A percentile compares a stretch with the other conserved stretches of the same genome.
Conservation (phyloP, 2,329 filamentous ascomycete species). For the Pestalotiopsis sp. region DNA sequence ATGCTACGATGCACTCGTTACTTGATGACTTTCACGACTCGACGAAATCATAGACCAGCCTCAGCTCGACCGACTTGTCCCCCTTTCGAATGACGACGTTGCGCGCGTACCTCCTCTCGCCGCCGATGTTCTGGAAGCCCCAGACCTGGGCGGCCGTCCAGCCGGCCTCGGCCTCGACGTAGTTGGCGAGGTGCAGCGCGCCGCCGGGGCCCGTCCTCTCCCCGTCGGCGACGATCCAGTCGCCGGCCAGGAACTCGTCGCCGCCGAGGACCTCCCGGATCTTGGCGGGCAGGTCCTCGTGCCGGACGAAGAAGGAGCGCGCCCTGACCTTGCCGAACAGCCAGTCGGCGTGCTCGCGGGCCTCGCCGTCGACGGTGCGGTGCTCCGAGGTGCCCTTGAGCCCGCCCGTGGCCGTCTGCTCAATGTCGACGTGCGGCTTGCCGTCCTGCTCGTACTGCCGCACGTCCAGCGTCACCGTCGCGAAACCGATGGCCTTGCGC, state of each 20-base stretch:
- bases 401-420: conserved; percentile 72
- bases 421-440: conserved; percentile 68
- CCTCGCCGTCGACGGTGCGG: conserved; percentile 53
- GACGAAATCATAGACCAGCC: conserved; percentile 59
- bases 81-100: conserved; percentile 58
- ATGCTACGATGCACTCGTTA: no score
- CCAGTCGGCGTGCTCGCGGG: conserved; percentile 72
- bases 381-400: conserved; percentile 65
- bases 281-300: conserved; percentile 58
- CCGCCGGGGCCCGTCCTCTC: conserved; percentile 57
- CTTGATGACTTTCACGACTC: no score
- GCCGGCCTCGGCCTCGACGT: conserved; percentile 50
- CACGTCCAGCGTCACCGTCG: conserved; percentile 68
- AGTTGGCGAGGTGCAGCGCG: conserved; percentile 66
- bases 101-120: conserved; percentile 54
- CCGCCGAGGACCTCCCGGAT: conserved; percentile 54
- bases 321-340: conserved; percentile 77
- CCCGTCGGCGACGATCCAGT: conserved; percentile 60
- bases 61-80: conserved; percentile 47
- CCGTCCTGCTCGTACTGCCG: conserved; percentile 52
- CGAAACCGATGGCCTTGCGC: conserved; percentile 71
- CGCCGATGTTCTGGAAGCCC: conserved; percentile 60
- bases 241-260: conserved; percentile 52
- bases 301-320: conserved; percentile 53
- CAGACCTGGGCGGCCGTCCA: conserved; percentile 63